Evolutionary conservation across 2,329 filamentous ascomycete species (phyloP).

Genomic region (Orbilia quercus): DNA sequence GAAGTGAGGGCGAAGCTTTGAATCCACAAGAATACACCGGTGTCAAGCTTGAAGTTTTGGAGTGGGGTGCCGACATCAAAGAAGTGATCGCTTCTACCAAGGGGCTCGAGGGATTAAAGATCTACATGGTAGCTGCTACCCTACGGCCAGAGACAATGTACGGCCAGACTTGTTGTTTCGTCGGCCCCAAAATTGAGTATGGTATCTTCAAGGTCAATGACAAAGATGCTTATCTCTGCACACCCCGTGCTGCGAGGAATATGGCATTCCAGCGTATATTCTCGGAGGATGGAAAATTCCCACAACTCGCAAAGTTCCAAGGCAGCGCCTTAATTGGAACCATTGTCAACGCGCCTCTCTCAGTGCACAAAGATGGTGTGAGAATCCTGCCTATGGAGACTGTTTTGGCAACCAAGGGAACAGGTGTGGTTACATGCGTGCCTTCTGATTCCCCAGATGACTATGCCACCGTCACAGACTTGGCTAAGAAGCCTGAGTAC

Average conservation of each 20-base stretch:
- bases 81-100: constrained; percentile 76
- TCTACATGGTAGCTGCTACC: constrained; percentile 92
- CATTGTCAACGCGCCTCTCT: constrained; percentile 88
- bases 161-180: constrained; percentile 94
- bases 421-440: constrained; percentile 93
- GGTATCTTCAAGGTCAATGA: constrained; percentile 83
- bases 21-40: constrained; percentile 92
- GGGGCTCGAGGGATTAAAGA: constrained; percentile 79
- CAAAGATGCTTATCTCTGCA: constrained; percentile 85
- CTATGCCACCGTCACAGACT: constrained; percentile 85
- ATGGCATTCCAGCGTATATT: constrained; percentile 96
- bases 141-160: constrained; percentile 98
- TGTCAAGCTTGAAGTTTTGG: constrained; percentile 87
- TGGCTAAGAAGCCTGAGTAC: constrained; percentile 94
- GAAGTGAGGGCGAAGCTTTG: constrained; percentile 81
- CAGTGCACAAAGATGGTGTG: constrained; percentile 82
- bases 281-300: constrained; percentile 77
- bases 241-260: constrained; percentile 85
- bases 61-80: constrained; percentile 83
- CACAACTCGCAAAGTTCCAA: constrained; percentile 77
- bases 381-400: constrained; percentile 95
- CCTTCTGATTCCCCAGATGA: constrained; percentile 97
- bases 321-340: constrained; percentile 87
- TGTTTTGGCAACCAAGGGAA: constrained; percentile 91
- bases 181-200: constrained; percentile 88